phyloP scores from a whole-genome alignment of 331 rosid species.

The Quercus tomentella region DNA sequence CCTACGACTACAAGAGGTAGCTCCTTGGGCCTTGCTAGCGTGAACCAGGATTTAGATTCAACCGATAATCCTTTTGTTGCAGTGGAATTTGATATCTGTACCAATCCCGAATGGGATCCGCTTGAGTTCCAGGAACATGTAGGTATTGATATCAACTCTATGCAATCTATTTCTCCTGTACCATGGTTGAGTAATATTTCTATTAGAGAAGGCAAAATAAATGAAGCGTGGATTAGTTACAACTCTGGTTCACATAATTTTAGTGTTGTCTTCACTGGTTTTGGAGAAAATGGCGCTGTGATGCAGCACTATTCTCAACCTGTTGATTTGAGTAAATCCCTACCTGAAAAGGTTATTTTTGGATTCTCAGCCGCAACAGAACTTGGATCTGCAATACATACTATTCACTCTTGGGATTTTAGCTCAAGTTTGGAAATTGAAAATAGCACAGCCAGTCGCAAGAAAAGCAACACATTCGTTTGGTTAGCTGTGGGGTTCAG shows the following conservation, averaged over 20 bases:
- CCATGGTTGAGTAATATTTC: constrained; percentile 18
- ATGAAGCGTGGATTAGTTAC: constrained; percentile 25
- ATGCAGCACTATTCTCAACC: rapidly evolving
- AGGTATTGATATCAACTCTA: constrained; percentile 46
- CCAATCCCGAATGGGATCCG: background rate
- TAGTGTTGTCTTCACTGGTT: constrained; percentile 16
- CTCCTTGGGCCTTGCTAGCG: constrained; percentile 22
- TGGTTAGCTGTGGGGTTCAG: background rate
- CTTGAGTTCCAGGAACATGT: constrained; percentile 13
- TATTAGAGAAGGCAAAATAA: constrained; percentile 1
- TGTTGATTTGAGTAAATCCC: background rate
- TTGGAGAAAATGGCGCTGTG: no score
- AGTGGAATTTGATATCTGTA: constrained; percentile 24
- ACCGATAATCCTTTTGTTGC: constrained; percentile 14
- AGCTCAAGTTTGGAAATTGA: background rate
- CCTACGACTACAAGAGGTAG: constrained; percentile 4
- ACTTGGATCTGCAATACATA: background rate
- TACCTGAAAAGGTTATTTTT: constrained; percentile 33
- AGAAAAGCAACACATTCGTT: background rate
- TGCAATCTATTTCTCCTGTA: constrained; percentile 14
- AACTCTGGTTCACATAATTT: constrained; percentile 22
- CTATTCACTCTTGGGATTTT: background rate
- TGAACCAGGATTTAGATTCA: background rate
- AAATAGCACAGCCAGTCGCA: background rate
- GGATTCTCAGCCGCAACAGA: constrained; percentile 41